These are phyloP conservation scores for Drechslerella dactyloides DNA, from an alignment of 2,329 filamentous ascomycete species.

Conservation along the genomic window DNA sequence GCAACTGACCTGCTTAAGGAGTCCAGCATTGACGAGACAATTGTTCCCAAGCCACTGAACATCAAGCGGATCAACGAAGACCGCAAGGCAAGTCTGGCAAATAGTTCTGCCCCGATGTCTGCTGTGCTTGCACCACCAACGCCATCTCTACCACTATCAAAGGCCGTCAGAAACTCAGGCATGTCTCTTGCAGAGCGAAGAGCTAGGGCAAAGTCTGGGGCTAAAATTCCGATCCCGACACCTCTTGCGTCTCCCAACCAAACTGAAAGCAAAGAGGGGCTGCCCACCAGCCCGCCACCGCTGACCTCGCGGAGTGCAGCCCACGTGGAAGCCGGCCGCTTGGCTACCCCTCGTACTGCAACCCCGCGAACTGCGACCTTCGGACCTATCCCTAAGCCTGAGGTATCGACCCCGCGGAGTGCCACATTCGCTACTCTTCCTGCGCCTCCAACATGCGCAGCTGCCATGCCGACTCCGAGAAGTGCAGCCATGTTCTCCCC, in stretches of 20 bases:
- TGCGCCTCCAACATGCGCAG: slow-evolving; percentile 12
- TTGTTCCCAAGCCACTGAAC: slow-evolving; percentile 33
- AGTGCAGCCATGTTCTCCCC: slow-evolving; percentile 50
- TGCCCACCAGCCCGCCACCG: slow-evolving; percentile 42
- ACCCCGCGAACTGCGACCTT: slow-evolving; percentile 48
- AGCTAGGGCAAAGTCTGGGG: slow-evolving; percentile 41
- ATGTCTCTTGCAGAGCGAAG: slow-evolving; percentile 49
- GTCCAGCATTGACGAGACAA: slow-evolving; percentile 24
- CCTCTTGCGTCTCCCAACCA: slow-evolving; percentile 31
- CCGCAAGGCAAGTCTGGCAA: slow-evolving; percentile 33
- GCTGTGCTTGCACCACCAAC: slow-evolving; percentile 25
- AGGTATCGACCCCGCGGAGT: slow-evolving; percentile 44
- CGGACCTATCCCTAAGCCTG: slow-evolving; percentile 37
- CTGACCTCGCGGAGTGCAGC: slow-evolving; percentile 45
- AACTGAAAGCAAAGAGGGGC: slow-evolving; percentile 21
- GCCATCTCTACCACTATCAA: slow-evolving; percentile 42
- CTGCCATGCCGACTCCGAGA: slow-evolving; percentile 28
- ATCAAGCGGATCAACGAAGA: slow-evolving; percentile 38
- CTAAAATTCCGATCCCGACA: slow-evolving; percentile 39
- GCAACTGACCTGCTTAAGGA: slow-evolving; percentile 37
- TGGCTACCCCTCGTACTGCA: slow-evolving; percentile 46
- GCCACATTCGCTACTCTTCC: slow-evolving; percentile 40
- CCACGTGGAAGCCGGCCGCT: slow-evolving; percentile 45
- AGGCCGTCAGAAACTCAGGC: slow-evolving; percentile 34
- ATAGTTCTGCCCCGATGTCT: slow-evolving; percentile 13